Percentiles rank a stretch among this genome's conserved stretches.
These are phyloP conservation scores for Hypoxylon sp. DNA, from an alignment of 2,329 filamentous ascomycete species.

Conservation along the genomic window DNA sequence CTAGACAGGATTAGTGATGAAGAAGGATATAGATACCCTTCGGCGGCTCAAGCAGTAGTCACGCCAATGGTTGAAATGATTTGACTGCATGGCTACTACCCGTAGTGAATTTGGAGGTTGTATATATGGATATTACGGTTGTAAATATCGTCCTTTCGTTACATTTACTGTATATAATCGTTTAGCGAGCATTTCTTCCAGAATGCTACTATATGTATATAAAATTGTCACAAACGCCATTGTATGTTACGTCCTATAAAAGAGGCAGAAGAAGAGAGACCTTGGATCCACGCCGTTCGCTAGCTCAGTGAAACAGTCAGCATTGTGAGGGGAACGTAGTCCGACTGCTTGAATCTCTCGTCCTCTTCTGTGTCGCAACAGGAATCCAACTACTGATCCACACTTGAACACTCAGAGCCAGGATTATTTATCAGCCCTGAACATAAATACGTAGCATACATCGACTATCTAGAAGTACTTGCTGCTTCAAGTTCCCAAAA, in stretches of 20 bases:
- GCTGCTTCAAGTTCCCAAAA: too few relatives aligned
- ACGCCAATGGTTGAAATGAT: conserved; percentile 41
- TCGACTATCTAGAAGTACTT: too few relatives aligned
- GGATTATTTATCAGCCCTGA: too few relatives aligned
- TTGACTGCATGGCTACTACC: conserved; percentile 17
- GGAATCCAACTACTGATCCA: too few relatives aligned
- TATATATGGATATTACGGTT: conserved; percentile 8
- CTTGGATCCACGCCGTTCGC: neutral
- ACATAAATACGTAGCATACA: too few relatives aligned
- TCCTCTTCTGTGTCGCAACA: too few relatives aligned
- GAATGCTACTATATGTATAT: conserved; percentile 1
- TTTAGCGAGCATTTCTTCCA: neutral
- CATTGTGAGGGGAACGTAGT: too few relatives aligned
- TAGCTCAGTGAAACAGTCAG: too few relatives aligned
- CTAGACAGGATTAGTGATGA: conserved; percentile 48
- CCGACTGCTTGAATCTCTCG: too few relatives aligned
- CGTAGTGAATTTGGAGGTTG: conserved; percentile 10
- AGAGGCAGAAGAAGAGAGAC: neutral
- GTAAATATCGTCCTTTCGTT: conserved; percentile 9
- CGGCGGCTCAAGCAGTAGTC: conserved; percentile 36
- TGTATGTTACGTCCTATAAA: neutral
- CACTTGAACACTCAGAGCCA: too few relatives aligned
- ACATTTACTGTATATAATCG: conserved; percentile 15
- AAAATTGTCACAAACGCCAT: neutral
- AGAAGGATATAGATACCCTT: conserved; percentile 40